Evolutionary conservation across 1,284 basidiomycete genomes (phyloP), one percentile per base, ranked within the genome.

Genomic region (Somion occarium): DNA sequence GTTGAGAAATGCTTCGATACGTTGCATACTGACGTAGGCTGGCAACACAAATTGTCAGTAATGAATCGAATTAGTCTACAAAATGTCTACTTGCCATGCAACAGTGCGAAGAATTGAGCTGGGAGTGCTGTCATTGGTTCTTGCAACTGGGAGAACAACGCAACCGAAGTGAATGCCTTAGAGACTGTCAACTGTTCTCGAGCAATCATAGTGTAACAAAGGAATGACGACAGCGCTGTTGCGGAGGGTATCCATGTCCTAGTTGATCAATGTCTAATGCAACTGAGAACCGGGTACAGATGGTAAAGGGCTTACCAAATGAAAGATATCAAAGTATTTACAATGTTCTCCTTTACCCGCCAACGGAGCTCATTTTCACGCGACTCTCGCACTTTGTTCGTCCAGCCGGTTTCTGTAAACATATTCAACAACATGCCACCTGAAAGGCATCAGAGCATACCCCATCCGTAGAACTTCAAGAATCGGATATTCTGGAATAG

Each of bases 191-290:
- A 65, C 9, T 66, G 72, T 56, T 85, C 62, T 25, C 73, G 72
- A 2, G 80, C 82, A 34, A 85, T 67, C 24, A 85, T 64, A 0
- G 83, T 86, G 57, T 83, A 87, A 59, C 78, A 83, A 38, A 83
- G 65, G 61, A 86, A 86, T 1, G 82, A 75, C 5, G 73, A 69
- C 1, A 86, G 69, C 12, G 83, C 80, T 3, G 81, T 85, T 0
- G 82, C 83, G 15, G 82, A 85, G 15, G 83, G 83, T 54, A 85
- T 79, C 83, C 83, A 86, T 23, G 75, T 79, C 83, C 82, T 83
- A 52, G 19, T 43, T 7, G 30, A 15, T 7, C 15, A 15, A 34
- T 34, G 27, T 23, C 24, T 7, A 43, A 22, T 22, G 15, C 20
- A 24, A 23, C 39, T 42, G 22, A 48, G n/a, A 23, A 38, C 25